Evolutionary conservation across 805 yeast species (phyloP).

Genomic region (Diddensiella caesifluorescens): DNA sequence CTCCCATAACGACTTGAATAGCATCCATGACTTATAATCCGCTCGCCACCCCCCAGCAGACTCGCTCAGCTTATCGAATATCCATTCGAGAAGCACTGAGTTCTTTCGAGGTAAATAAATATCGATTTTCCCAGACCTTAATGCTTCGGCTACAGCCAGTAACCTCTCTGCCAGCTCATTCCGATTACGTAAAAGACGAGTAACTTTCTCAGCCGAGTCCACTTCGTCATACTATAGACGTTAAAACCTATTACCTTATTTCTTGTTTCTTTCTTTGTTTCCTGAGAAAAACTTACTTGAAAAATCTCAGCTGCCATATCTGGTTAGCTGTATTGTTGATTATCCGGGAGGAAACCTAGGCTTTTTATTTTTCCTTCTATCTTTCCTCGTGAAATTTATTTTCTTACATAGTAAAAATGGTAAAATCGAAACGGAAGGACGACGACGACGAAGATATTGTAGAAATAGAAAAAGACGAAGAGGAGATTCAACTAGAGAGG

Average conservation of each 20-base stretch:
- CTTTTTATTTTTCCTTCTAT: no score
- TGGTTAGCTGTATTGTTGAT: no score
- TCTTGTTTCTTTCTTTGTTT: no score
- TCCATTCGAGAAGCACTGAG: slow-evolving; percentile 34
- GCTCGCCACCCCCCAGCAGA: slow-evolving; percentile 16
- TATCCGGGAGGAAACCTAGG: no score
- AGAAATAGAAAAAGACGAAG: slow-evolving; percentile 63
- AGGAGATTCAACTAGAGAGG: slow-evolving; percentile 73
- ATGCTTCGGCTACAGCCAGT: slow-evolving; percentile 20
- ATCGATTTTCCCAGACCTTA: slow-evolving; percentile 17
- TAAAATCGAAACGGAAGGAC: slow-evolving; percentile 2
- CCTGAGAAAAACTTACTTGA: no score
- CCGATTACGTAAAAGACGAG: slow-evolving; percentile 29
- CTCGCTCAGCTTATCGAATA: slow-evolving; percentile 26
- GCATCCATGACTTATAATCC: slow-evolving; percentile 19
- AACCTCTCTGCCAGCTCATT: slow-evolving; percentile 21
- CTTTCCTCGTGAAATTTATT: no score
- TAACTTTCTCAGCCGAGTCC: slow-evolving; percentile 27
- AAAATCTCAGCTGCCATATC: background rate
- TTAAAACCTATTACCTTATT: background rate
- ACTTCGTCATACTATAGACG: background rate
- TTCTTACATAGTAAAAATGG: slow-evolving; percentile 2
- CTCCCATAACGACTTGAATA: slow-evolving; percentile 9
- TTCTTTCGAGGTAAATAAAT: slow-evolving; percentile 31
- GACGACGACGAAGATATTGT: background rate